phyloP scores from a whole-genome alignment of 1,139 yeast species.

The Hyphopichia wangnamkhiaoensis region DNA sequence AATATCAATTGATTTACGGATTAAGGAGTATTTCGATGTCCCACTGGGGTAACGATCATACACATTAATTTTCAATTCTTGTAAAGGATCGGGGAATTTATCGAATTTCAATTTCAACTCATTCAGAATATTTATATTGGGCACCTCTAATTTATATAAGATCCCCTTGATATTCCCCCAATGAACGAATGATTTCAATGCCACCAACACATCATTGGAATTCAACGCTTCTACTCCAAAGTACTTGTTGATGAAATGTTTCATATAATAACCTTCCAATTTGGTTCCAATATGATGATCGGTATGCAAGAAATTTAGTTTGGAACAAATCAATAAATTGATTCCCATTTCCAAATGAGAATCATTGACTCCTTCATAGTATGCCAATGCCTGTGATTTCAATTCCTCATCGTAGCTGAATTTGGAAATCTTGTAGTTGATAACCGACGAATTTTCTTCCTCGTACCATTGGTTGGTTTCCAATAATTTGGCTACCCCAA shows the following conservation, averaged over 20 bases:
- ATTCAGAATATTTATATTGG: conserved; percentile 35
- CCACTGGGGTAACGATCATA: conserved; percentile 56
- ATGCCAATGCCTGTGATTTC: conserved; percentile 31
- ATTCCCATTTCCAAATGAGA: conserved; percentile 45
- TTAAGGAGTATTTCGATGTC: conserved; percentile 48
- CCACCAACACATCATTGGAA: conserved; percentile 46
- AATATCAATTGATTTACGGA: conserved; percentile 41
- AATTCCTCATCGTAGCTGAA: conserved; percentile 27
- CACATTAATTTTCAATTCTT: conserved; percentile 41
- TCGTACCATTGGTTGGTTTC: conserved; percentile 55
- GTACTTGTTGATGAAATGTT: conserved; percentile 37
- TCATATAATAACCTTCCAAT: conserved; percentile 49
- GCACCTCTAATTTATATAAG: conserved; percentile 43
- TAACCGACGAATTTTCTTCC: conserved; percentile 46
- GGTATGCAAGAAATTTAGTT: conserved; percentile 55
- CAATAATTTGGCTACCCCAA: conserved; percentile 52
- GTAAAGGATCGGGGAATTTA: conserved; percentile 44
- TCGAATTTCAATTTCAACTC: conserved; percentile 32
- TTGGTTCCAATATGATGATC: conserved; percentile 57
- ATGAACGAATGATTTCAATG: conserved; percentile 55
- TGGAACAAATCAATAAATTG: conserved; percentile 46
- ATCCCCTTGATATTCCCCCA: conserved; percentile 58
- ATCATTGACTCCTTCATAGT: conserved; percentile 22
- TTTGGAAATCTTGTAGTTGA: conserved; percentile 33
- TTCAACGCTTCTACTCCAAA: conserved; percentile 44